phyloP scores from a whole-genome alignment of 129 eudicot genomes.

The Ambrosia artemisiifolia region DNA sequence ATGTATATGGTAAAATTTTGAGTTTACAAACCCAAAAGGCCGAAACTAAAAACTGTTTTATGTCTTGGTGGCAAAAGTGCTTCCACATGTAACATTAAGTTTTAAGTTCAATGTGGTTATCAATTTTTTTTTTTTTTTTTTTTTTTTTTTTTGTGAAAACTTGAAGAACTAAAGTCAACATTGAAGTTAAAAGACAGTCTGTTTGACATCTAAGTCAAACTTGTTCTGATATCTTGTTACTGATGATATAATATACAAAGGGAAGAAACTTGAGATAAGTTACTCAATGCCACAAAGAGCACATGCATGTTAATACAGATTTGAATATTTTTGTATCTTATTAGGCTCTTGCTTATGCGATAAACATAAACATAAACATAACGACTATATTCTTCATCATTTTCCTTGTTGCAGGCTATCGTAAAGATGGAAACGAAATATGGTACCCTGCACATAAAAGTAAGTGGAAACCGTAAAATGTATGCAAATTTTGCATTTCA shows the following conservation, averaged over 20 bases:
- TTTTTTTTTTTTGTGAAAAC: background rate
- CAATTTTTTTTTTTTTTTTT: too few relatives aligned
- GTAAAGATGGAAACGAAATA: conserved; percentile 69
- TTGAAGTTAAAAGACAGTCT: background rate
- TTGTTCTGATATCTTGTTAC: background rate
- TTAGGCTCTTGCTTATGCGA: background rate
- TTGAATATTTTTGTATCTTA: conserved; percentile 2
- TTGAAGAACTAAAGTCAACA: background rate
- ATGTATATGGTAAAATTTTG: background rate
- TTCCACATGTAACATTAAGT: background rate
- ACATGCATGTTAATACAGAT: background rate
- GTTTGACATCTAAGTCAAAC: background rate
- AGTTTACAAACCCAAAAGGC: background rate
- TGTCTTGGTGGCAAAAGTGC: background rate
- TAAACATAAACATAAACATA: background rate
- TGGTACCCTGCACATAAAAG: conserved; percentile 81
- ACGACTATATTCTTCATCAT: conserved; percentile 3
- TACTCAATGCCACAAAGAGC: background rate
- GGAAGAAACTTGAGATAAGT: background rate
- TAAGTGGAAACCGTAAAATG: conserved; percentile 30
- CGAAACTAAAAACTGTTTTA: background rate
- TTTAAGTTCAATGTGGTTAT: background rate
- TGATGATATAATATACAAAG: background rate
- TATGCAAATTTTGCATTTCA: conserved; percentile 7
- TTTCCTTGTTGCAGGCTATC: conserved; percentile 61